Conservation (phyloP, 2,329 filamentous ascomycete species). For the Botrytis fabae region DNA sequence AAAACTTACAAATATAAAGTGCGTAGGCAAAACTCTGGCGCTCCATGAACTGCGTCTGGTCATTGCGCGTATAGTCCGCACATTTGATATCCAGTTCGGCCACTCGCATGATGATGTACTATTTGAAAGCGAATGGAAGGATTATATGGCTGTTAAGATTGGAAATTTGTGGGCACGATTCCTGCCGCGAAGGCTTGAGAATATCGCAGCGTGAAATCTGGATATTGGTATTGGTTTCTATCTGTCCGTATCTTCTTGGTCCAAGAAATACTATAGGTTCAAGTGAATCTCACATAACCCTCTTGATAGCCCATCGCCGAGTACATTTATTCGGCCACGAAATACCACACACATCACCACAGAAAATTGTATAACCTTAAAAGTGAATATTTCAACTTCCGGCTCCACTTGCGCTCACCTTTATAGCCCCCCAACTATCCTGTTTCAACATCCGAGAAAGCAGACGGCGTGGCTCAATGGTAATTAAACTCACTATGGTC, state of each 20-base stretch:
- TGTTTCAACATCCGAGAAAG: not conserved
- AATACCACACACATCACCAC: not conserved
- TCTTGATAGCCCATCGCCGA: not conserved
- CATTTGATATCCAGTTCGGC: slow-evolving; percentile 25
- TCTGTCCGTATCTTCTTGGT: not conserved
- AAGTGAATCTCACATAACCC: not conserved
- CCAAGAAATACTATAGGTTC: not conserved
- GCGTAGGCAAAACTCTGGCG: slow-evolving; percentile 29
- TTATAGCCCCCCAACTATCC: not conserved
- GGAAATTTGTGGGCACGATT: slow-evolving; percentile 25
- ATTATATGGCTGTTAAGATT: slow-evolving; percentile 25
- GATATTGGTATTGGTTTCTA: not conserved
- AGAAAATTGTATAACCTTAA: not conserved
- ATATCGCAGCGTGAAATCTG: not conserved
- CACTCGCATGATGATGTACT: slow-evolving; percentile 24
- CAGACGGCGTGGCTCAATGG: not conserved
- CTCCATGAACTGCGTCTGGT: slow-evolving; percentile 28
- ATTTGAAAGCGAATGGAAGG: slow-evolving; percentile 25
- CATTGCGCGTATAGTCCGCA: slow-evolving; percentile 22
- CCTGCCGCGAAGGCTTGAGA: not conserved
- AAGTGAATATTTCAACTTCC: not conserved
- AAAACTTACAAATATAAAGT: slow-evolving; percentile 10
- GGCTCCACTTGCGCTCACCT: not conserved
- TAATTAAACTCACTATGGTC: not conserved
- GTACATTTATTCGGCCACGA: not conserved